phyloP scores from a whole-genome alignment of 2,329 filamentous ascomycete species.

The Colletotrichum sp. region DNA sequence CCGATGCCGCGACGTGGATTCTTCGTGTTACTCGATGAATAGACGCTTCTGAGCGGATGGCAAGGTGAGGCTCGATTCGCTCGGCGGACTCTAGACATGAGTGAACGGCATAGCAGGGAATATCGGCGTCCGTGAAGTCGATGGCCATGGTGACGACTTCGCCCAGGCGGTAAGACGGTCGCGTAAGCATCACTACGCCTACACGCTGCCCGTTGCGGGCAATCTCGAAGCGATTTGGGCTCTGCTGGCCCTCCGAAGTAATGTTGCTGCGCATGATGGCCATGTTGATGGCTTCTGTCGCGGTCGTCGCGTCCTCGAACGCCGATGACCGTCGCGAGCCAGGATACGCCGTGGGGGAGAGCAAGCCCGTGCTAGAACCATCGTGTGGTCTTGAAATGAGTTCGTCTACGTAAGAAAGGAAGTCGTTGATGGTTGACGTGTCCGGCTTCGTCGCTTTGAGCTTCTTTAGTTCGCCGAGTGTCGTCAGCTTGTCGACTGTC shows the following conservation, averaged over 20 bases:
- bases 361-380: slow-evolving; percentile 61
- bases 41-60: slow-evolving; percentile 83
- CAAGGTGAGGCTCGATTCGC: slow-evolving; percentile 79
- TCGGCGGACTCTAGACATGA: slow-evolving; percentile 87
- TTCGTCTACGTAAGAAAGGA: slow-evolving; percentile 78
- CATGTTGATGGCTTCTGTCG: slow-evolving; percentile 87
- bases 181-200: slow-evolving; percentile 85
- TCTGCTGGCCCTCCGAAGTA: slow-evolving; percentile 71
- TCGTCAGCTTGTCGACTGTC: slow-evolving; percentile 45
- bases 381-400: slow-evolving; percentile 67
- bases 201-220: slow-evolving; percentile 91
- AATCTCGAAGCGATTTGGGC: slow-evolving; percentile 94
- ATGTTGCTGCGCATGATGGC: slow-evolving; percentile 86
- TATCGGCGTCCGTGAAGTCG: slow-evolving; percentile 79
- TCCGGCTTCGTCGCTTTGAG: slow-evolving; percentile 19
- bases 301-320: slow-evolving; percentile 63
- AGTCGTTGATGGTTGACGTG: slow-evolving; percentile 59
- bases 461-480: slow-evolving; percentile 20
- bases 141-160: slow-evolving; percentile 85
- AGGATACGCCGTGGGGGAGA: slow-evolving; percentile 72
- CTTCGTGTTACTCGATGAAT: slow-evolving; percentile 87
- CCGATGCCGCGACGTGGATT: slow-evolving; percentile 77
- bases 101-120: slow-evolving; percentile 86
- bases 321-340: slow-evolving; percentile 61
- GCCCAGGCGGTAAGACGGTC: slow-evolving; percentile 87